Conservation (phyloP, 768 basidiomycete species). For the Lentinus tigrinus region DNA sequence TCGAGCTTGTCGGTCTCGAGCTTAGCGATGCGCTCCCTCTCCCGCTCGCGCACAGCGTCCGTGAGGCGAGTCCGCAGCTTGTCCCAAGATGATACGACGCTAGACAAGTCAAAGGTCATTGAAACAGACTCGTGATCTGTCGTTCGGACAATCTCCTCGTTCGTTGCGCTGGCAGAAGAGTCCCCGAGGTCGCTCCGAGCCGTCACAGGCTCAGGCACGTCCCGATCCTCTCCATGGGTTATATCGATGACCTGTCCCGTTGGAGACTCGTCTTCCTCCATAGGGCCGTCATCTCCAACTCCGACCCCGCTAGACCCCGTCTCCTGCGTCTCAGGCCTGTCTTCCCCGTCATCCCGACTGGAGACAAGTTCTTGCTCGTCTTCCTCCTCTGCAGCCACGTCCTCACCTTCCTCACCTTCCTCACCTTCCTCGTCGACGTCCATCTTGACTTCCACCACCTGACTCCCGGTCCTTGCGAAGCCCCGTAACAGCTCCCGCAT, state of each 20-base stretch:
- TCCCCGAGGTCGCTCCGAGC: background rate
- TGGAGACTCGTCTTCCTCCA: slow-evolving; percentile 1
- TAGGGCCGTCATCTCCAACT: slow-evolving; percentile 20
- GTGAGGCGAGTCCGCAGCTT: slow-evolving; percentile 1
- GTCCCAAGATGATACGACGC: slow-evolving; percentile 8
- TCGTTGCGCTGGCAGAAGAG: background rate
- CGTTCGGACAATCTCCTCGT: slow-evolving; percentile 15
- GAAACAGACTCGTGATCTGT: slow-evolving; percentile 4
- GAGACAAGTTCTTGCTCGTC: background rate
- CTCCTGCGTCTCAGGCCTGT: slow-evolving; percentile 1
- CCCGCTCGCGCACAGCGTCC: slow-evolving; percentile 2
- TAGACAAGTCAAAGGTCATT: slow-evolving; percentile 9
- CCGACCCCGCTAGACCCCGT: slow-evolving; percentile 19
- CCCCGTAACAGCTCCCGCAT: slow-evolving; percentile 49
- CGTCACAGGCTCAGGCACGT: background rate
- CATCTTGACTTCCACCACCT: slow-evolving; percentile 24
- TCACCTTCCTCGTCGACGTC: slow-evolving; percentile 25
- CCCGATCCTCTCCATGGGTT: background rate
- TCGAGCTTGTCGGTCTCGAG: background rate
- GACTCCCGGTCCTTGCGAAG: slow-evolving; percentile 54
- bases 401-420: slow-evolving; percentile 25
- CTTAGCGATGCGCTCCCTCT: background rate
- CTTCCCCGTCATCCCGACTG: too few relatives aligned
- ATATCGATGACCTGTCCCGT: background rate
- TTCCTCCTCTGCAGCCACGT: background rate